phyloP scores from a whole-genome alignment of 345 rosid genomes.

The Trapa incisa region DNA sequence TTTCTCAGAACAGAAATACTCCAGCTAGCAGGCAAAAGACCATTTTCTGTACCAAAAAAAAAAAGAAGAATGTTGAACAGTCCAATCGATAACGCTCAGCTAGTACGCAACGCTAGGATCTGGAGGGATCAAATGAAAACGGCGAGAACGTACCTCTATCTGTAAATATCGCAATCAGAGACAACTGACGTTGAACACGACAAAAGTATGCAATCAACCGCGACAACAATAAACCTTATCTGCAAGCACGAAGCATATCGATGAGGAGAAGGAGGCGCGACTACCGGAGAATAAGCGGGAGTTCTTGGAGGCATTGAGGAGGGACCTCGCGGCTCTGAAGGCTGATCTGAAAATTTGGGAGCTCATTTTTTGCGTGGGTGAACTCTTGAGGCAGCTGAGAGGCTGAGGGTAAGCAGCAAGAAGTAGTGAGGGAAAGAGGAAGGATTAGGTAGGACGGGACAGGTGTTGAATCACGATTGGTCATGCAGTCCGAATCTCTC shows the following conservation, averaged over 20 bases:
- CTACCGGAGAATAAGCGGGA: constrained; percentile 38
- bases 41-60: background rate
- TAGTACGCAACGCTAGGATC: background rate
- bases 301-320: constrained; percentile 59
- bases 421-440: background rate
- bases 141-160: background rate
- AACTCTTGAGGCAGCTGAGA: background rate
- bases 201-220: background rate
- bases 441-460: background rate
- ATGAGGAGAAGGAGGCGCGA: background rate
- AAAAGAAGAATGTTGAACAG: background rate
- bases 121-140: background rate
- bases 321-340: constrained; percentile 66
- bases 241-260: background rate
- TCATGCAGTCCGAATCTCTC: background rate
- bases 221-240: background rate
- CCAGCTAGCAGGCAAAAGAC: background rate
- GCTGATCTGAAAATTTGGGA: constrained; percentile 64
- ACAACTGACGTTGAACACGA: background rate
- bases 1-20: background rate
- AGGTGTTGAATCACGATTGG: background rate
- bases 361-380: constrained; percentile 35
- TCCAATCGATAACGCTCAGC: background rate
- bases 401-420: background rate
- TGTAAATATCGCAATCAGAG: background rate